These are phyloP conservation scores for Castanea crenata DNA, from an alignment of 306 rosid species.

Conservation along the genomic window DNA sequence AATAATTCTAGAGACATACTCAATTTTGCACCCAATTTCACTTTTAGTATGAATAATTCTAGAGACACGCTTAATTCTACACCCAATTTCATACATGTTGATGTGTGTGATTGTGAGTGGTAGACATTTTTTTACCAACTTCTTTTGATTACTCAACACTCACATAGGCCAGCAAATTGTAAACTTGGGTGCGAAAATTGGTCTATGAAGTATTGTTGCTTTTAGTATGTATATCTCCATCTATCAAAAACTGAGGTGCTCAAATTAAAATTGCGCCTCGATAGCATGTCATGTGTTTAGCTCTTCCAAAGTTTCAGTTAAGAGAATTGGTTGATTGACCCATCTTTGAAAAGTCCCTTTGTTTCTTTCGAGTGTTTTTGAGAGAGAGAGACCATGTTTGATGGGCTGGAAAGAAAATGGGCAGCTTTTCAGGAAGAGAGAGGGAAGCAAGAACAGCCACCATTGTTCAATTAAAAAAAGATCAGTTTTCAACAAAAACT, in stretches of 20 bases:
- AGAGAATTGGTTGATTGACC: constrained; percentile 42
- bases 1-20: too few relatives aligned
- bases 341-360: constrained; percentile 29
- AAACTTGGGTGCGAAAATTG: too few relatives aligned
- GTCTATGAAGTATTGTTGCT: not conserved
- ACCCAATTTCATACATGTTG: too few relatives aligned
- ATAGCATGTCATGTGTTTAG: constrained; percentile 9
- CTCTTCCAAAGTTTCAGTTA: constrained; percentile 9
- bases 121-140: too few relatives aligned
- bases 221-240: not conserved
- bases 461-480: constrained; percentile 24
- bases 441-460: constrained; percentile 36
- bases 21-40: too few relatives aligned
- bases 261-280: not conserved
- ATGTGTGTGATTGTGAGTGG: too few relatives aligned
- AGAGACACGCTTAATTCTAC: accelerated
- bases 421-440: constrained; percentile 58
- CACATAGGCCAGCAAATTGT: too few relatives aligned
- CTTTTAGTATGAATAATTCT: too few relatives aligned
- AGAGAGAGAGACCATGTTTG: constrained; percentile 36
- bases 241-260: not conserved
- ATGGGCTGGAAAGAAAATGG: constrained; percentile 53
- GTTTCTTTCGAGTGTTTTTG: constrained; percentile 22
- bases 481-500: not conserved
- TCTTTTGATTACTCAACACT: too few relatives aligned